Percentiles rank a stretch among this genome's conserved stretches.
Evolutionary conservation across 2,329 filamentous ascomycete species (phyloP).

Genomic region (Hortaea sp.): DNA sequence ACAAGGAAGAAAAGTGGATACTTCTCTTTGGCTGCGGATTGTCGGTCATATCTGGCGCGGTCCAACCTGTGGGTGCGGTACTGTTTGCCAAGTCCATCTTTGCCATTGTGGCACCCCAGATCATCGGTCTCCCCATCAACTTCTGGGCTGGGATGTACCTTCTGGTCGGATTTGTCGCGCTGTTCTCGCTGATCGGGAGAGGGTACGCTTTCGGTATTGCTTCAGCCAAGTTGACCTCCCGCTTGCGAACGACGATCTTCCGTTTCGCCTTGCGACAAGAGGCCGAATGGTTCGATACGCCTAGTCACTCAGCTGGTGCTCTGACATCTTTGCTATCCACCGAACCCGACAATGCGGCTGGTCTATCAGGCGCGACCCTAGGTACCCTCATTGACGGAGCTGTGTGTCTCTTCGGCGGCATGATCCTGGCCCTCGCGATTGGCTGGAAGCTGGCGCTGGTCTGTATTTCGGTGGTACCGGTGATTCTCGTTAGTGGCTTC

Average conservation of each 20-base stretch:
- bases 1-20: neutral
- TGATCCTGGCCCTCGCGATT: constrained; percentile 37
- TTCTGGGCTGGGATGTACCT: neutral
- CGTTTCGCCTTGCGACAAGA: constrained; percentile 80
- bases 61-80: neutral
- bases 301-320: constrained; percentile 31
- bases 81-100: neutral
- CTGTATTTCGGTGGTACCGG: constrained; percentile 33
- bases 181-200: neutral
- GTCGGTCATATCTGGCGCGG: neutral
- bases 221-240: neutral
- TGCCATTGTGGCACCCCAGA: neutral
- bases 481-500: constrained; percentile 36
- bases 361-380: constrained; percentile 37
- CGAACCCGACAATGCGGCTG: constrained; percentile 46
- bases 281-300: constrained; percentile 72
- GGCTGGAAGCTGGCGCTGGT: constrained; percentile 42
- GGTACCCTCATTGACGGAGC: constrained; percentile 34
- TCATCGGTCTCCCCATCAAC: neutral
- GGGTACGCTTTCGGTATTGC: neutral
- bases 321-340: constrained; percentile 35
- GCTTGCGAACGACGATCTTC: constrained; percentile 47
- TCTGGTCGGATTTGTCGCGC: neutral
- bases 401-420: constrained; percentile 34
- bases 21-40: neutral